Evolutionary conservation across 306 rosid species (phyloP), one percentile per base, ranked within the genome.

Genomic region (Luffa aegyptiaca): DNA sequence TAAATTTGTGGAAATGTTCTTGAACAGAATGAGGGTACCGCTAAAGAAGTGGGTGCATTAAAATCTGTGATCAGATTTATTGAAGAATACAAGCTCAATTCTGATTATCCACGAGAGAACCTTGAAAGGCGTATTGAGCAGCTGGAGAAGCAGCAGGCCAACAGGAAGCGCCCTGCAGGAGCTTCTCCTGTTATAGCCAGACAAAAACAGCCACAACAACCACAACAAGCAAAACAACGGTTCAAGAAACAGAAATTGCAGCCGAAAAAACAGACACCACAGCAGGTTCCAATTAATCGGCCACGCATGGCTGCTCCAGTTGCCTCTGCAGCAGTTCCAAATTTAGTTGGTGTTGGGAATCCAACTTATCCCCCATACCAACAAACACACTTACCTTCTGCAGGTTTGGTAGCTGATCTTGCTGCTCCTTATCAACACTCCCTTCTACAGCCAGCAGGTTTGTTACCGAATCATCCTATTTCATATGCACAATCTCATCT

Each of bases 1-100:
- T 48, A 81, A 79, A 46, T 80, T 48, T 82, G 80, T 77, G 59
- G 85, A 74, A 48, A 80, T 78, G 69, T 20, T 80, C 69, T 37
- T 85, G 75, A 85, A 85, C 90, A 92, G 98, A 83, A 77, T 79
- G 96, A 89, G 85, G 86, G 84, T 78, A 76, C 75, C 8, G 81
- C 90, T 61, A 90, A 87, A 84, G 96, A 94, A 89, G 75, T 86
- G 39, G 85, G 85, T 81, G 87, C 90, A 51, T 57, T 94, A 86
- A 88, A 77, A 82, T 83, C 88, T 5, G 92, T 90, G 46, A 80
- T 92, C 44, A 90, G 83, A 86, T 69, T 62, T 65, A 90, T 94
- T 59, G 92, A 88, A 84, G 89, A 77, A 35, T 81, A 84, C 80
- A 89, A 92, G 71, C 96, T 94, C 31, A 87, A 89, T 61, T 85